Conservation (phyloP, 2,329 filamentous ascomycete genomes). For the Pestalotiopsis sp. region DNA sequence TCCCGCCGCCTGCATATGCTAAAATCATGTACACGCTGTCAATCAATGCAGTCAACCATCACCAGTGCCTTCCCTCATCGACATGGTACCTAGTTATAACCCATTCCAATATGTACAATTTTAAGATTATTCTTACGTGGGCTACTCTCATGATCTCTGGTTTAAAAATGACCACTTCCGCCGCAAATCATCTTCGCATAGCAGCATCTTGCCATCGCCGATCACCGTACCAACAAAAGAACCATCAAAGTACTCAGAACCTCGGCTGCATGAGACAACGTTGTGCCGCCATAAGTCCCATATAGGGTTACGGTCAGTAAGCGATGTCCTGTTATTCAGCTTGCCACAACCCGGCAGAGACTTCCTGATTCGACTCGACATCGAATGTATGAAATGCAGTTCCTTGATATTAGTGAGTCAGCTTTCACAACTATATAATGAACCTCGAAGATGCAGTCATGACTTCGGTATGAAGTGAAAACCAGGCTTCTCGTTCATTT, state of each 20-base stretch:
- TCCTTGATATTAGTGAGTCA: not conserved
- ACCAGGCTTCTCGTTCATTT: not conserved
- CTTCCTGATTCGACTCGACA: not conserved
- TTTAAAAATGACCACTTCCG: too few relatives aligned
- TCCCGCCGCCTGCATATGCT: not conserved
- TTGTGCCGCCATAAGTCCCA: not conserved
- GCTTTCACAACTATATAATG: not conserved
- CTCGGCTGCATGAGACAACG: not conserved
- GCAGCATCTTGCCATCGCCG: not conserved
- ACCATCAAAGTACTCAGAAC: not conserved
- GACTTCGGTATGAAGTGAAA: not conserved
- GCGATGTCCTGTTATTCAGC: not conserved
- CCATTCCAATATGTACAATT: too few relatives aligned
- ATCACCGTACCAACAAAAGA: not conserved
- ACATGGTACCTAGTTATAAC: too few relatives aligned
- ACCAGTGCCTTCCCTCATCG: too few relatives aligned
- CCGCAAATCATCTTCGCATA: not conserved
- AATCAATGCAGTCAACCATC: not conserved
- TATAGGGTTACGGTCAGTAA: not conserved
- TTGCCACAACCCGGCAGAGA: not conserved
- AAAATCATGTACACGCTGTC: not conserved
- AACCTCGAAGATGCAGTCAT: not conserved
- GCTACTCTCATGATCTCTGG: too few relatives aligned
- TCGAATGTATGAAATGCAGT: rapidly evolving
- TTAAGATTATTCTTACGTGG: too few relatives aligned